phyloP scores from a whole-genome alignment of 805 yeast genomes.

The Lipomyces japonicus region DNA sequence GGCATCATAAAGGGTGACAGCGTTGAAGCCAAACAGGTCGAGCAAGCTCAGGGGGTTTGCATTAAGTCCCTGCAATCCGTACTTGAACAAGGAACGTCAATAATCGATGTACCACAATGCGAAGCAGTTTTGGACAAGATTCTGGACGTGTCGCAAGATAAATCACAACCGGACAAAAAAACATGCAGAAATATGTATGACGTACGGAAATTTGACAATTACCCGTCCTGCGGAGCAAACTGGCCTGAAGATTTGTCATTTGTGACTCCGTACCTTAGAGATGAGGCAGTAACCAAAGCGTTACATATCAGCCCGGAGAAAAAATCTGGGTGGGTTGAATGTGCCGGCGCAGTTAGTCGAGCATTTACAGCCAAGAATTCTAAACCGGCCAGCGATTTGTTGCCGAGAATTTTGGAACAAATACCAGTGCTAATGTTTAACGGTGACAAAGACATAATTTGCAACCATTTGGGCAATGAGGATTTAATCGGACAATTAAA shows the following conservation, averaged over 20 bases:
- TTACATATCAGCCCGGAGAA: conserved; percentile 47
- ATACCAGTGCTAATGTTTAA: conserved; percentile 68
- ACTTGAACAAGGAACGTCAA: conserved; percentile 24
- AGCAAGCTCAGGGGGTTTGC: conserved; percentile 23
- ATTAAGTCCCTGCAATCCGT: conserved; percentile 14
- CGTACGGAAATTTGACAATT: conserved; percentile 61
- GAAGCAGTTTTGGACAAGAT: conserved; percentile 42
- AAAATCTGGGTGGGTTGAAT: conserved; percentile 67
- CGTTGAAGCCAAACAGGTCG: conserved; percentile 31
- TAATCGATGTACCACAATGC: conserved; percentile 15
- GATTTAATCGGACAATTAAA: conserved; percentile 55
- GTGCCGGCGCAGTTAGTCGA: conserved; percentile 57
- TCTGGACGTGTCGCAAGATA: conserved; percentile 27
- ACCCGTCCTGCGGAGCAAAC: conserved; percentile 83
- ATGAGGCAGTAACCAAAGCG: conserved; percentile 45
- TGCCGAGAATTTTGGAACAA: conserved; percentile 61
- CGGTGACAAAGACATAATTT: conserved; percentile 85
- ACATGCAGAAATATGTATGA: conserved; percentile 83
- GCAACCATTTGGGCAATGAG: conserved; percentile 77
- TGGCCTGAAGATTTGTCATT: conserved; percentile 72
- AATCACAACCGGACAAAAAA: conserved; percentile 32
- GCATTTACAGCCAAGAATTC: conserved; percentile 52
- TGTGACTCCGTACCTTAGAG: conserved; percentile 51
- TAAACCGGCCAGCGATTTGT: conserved; percentile 56
- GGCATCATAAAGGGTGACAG: conserved; percentile 47